phyloP scores from a whole-genome alignment of 2,329 filamentous ascomycete genomes.

The Pseudopyricularia cyperi region DNA sequence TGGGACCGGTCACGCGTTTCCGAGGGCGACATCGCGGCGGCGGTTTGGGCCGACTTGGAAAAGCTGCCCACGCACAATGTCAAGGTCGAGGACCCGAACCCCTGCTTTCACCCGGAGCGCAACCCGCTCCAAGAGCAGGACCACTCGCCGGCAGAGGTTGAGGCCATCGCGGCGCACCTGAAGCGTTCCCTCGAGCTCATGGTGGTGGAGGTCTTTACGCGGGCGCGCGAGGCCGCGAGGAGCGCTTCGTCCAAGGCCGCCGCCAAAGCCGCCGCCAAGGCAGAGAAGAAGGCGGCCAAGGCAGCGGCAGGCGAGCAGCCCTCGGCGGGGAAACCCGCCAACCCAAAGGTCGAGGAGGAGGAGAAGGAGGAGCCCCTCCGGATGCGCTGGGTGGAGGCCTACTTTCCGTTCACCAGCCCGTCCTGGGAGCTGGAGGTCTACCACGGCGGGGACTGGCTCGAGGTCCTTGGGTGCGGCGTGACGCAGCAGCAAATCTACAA shows the following conservation, averaged over 20 bases:
- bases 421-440: slow-evolving; percentile 95
- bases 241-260: slow-evolving; percentile 22
- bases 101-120: slow-evolving; percentile 59
- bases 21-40: slow-evolving; percentile 44
- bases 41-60: slow-evolving; percentile 58
- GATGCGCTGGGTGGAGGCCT: slow-evolving; percentile 91
- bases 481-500: slow-evolving; percentile 71
- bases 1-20: slow-evolving; percentile 62
- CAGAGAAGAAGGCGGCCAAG: background rate
- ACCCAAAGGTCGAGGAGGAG: slow-evolving; percentile 12
- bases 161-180: slow-evolving; percentile 71
- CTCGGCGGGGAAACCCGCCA: background rate
- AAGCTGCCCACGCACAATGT: slow-evolving; percentile 61
- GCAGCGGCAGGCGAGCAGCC: background rate
- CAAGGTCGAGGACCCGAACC: slow-evolving; percentile 72
- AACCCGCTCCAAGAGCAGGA: slow-evolving; percentile 69
- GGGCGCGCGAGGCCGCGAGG: slow-evolving; percentile 54
- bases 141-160: slow-evolving; percentile 64
- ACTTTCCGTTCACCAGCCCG: slow-evolving; percentile 93
- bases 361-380: slow-evolving; percentile 63
- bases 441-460: slow-evolving; percentile 90
- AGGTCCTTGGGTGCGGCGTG: slow-evolving; percentile 87
- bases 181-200: slow-evolving; percentile 83
- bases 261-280: background rate
- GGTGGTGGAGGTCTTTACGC: slow-evolving; percentile 77